Conservation (phyloP, 331 rosid species). For the Erythrophleum ivorense region DNA sequence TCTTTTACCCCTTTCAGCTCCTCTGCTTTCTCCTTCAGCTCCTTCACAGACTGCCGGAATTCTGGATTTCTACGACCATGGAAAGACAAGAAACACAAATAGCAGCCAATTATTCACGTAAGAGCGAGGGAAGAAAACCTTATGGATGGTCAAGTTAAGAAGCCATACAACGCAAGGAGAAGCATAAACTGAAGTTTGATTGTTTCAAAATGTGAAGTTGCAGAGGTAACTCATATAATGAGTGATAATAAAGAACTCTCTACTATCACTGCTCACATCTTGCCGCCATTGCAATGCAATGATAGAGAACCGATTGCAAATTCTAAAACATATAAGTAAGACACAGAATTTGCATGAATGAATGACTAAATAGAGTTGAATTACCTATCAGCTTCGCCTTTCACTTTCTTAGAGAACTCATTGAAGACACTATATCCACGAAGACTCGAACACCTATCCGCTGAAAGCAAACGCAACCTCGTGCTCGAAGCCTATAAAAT, state of each 20-base stretch:
- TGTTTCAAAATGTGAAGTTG: not conserved
- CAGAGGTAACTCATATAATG: not conserved
- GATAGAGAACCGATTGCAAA: not conserved
- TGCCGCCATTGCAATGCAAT: not conserved
- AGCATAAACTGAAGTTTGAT: not conserved
- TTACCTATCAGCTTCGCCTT: conserved; percentile 80
- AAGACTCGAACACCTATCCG: conserved; percentile 46
- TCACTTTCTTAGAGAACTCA: conserved; percentile 76
- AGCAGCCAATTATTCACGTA: not conserved
- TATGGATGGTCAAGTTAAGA: conserved; percentile 20
- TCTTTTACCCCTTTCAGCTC: conserved; percentile 68
- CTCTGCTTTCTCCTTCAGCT: conserved; percentile 79
- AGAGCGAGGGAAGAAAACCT: not conserved
- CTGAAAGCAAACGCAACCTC: conserved; percentile 51
- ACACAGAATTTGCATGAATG: not conserved
- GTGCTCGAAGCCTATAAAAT: conserved; percentile 50
- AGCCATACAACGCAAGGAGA: conserved; percentile 4
- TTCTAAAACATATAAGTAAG: not conserved
- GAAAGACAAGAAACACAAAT: conserved; percentile 4
- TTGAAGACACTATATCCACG: conserved; percentile 77
- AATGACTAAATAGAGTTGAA: not conserved
- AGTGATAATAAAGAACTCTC: not conserved
- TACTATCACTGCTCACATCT: not conserved
- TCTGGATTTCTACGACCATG: conserved; percentile 65
- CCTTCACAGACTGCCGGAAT: conserved; percentile 79